A percentile compares a stretch with the other conserved stretches of the same genome.
Conservation (phyloP, 2,329 filamentous ascomycete species). For the Hypomyces rosellus region DNA sequence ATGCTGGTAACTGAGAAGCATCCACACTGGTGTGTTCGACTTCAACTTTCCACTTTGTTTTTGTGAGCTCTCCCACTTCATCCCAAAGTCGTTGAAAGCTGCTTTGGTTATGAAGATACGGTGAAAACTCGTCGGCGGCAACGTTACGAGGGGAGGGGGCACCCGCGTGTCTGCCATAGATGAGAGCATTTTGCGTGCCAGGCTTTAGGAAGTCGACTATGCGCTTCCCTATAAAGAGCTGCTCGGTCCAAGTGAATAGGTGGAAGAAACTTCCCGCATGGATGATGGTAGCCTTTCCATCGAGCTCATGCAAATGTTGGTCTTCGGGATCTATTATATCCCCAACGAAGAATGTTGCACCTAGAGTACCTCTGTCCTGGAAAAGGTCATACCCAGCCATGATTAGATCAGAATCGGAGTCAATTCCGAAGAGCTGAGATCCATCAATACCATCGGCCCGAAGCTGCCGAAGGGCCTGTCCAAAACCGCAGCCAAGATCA, state of each 20-base stretch:
- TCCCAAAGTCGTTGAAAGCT: constrained; percentile 51
- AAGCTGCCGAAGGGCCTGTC: constrained; percentile 44
- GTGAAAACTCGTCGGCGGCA: constrained; percentile 18
- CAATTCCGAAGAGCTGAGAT: constrained; percentile 42
- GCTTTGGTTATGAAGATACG: constrained; percentile 42
- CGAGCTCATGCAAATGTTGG: constrained; percentile 25
- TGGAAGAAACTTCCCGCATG: constrained; percentile 46
- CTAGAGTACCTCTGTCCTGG: constrained; percentile 44
- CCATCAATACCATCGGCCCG: constrained; percentile 43
- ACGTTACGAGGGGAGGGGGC: constrained; percentile 22
- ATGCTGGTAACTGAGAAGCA: constrained; percentile 18
- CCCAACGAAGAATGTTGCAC: constrained; percentile 43
- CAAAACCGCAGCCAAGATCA: constrained; percentile 46
- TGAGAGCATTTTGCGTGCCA: constrained; percentile 37
- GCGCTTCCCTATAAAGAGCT: constrained; percentile 38
- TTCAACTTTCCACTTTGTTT: constrained; percentile 43
- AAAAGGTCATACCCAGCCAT: constrained; percentile 60
- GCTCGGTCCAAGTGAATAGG: constrained; percentile 41
- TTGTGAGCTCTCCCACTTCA: constrained; percentile 42
- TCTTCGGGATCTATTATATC: constrained; percentile 42
- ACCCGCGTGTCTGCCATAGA: constrained; percentile 48
- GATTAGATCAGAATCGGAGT: constrained; percentile 44
- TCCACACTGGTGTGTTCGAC: constrained; percentile 27
- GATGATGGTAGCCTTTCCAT: constrained; percentile 40
- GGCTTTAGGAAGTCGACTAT: constrained; percentile 40